These are phyloP conservation scores for Trichoderma simmonsii DNA, from an alignment of 2,329 filamentous ascomycete species.

Conservation along the genomic window DNA sequence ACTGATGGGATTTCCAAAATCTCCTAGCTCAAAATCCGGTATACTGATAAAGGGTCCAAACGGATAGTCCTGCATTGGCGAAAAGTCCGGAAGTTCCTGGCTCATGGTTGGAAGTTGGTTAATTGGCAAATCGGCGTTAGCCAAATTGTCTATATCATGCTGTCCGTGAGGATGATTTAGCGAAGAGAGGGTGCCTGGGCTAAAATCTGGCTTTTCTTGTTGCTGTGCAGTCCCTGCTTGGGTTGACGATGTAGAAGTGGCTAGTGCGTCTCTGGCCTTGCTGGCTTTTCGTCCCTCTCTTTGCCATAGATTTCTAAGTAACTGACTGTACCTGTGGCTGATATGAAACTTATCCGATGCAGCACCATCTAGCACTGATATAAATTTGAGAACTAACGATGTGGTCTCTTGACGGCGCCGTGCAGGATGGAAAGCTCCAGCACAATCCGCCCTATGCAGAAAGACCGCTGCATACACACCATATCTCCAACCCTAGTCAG, in stretches of 20 bases:
- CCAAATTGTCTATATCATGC: neutral
- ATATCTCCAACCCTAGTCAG: neutral
- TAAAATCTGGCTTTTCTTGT: neutral
- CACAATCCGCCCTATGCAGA: neutral
- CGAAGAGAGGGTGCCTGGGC: neutral
- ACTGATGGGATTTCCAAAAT: neutral
- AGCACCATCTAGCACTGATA: neutral
- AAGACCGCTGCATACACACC: constrained; percentile 5
- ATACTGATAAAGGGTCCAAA: neutral
- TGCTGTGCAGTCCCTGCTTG: neutral
- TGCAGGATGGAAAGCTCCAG: neutral
- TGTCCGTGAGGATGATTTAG: neutral
- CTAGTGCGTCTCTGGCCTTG: neutral
- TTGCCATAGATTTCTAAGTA: neutral
- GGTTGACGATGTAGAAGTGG: neutral
- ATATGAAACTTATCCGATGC: neutral
- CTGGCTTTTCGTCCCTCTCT: neutral
- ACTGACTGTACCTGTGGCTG: neutral
- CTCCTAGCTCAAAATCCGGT: neutral
- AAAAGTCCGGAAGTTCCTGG: neutral
- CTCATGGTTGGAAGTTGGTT: neutral
- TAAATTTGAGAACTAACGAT: neutral
- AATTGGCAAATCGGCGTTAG: too few species aligned
- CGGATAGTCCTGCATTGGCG: neutral
- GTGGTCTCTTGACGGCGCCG: neutral